Evolutionary conservation across 2,329 filamentous ascomycete species (phyloP).

Genomic region (Metarhizium sp.): DNA sequence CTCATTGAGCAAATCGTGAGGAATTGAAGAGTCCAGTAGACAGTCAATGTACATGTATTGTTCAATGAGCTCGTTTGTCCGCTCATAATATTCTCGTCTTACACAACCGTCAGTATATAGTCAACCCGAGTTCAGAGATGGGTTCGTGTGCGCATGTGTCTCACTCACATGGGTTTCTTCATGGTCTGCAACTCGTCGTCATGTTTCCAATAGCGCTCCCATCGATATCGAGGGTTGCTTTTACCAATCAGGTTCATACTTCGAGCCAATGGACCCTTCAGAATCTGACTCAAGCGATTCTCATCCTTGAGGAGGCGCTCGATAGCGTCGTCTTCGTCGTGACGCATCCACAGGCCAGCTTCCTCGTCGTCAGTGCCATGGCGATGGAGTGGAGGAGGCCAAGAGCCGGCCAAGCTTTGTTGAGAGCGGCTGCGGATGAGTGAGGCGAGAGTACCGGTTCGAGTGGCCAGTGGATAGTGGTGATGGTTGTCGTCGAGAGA

Average conservation of each 20-base stretch:
- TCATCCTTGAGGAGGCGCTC: constrained; percentile 41
- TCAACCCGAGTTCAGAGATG: not conserved
- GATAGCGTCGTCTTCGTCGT: constrained; percentile 32
- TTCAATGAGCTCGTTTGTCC: constrained; percentile 79
- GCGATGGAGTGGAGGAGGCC: constrained; percentile 12
- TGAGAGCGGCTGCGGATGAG: constrained; percentile 30
- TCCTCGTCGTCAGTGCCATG: constrained; percentile 24
- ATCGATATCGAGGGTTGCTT: constrained; percentile 75
- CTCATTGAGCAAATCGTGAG: constrained; percentile 83
- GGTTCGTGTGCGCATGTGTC: not conserved
- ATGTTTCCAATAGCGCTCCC: constrained; percentile 79
- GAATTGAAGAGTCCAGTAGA: constrained; percentile 83
- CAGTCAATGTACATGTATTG: constrained; percentile 92
- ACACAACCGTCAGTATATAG: not conserved
- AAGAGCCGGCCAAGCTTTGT: constrained; percentile 19
- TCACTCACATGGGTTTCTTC: constrained; percentile 55
- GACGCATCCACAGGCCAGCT: constrained; percentile 12
- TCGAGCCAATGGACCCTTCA: constrained; percentile 63
- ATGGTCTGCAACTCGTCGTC: constrained; percentile 64
- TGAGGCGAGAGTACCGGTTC: constrained; percentile 27
- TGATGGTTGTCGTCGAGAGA: constrained; percentile 21
- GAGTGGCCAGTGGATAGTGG: constrained; percentile 23
- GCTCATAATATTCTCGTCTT: constrained; percentile 76
- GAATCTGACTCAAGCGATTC: constrained; percentile 47
- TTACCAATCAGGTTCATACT: constrained; percentile 84